Conservation (phyloP, 2,329 filamentous ascomycete species). For the Bipolaris oryzae region DNA sequence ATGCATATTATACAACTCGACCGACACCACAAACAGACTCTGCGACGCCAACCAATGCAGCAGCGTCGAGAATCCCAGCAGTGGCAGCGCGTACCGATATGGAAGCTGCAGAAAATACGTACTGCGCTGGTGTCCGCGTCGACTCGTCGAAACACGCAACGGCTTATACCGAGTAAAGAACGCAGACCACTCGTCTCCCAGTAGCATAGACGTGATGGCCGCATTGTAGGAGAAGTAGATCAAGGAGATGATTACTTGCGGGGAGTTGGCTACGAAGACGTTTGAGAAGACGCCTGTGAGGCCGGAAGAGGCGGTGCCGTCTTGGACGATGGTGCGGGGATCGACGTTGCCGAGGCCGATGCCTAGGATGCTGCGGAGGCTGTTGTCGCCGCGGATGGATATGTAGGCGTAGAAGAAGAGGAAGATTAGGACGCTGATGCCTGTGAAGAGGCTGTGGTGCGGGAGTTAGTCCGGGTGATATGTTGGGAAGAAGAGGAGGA, state of each 20-base stretch:
- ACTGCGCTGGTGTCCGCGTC: slow-evolving; percentile 42
- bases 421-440: slow-evolving; percentile 1
- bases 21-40: slow-evolving; percentile 48
- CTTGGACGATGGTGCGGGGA: slow-evolving; percentile 7
- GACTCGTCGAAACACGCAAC: slow-evolving; percentile 46
- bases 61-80: slow-evolving; percentile 38
- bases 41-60: slow-evolving; percentile 55
- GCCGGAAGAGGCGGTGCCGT: neutral
- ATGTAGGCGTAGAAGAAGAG: neutral
- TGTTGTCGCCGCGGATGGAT: neutral
- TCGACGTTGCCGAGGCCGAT: slow-evolving; percentile 24
- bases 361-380: neutral
- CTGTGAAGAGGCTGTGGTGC: neutral
- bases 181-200: slow-evolving; percentile 55
- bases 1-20: slow-evolving; percentile 28
- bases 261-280: slow-evolving; percentile 51
- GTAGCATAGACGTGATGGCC: slow-evolving; percentile 56
- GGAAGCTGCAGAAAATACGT: slow-evolving; percentile 52
- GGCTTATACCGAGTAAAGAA: slow-evolving; percentile 44
- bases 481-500: no score
- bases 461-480: no score
- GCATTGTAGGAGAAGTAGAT: slow-evolving; percentile 56
- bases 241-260: slow-evolving; percentile 55
- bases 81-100: slow-evolving; percentile 45
- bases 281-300: slow-evolving; percentile 1